A percentile compares a stretch with the other conserved stretches of the same genome.
Conservation (phyloP, 2,329 filamentous ascomycete genomes). For the Botrytis fabae region DNA sequence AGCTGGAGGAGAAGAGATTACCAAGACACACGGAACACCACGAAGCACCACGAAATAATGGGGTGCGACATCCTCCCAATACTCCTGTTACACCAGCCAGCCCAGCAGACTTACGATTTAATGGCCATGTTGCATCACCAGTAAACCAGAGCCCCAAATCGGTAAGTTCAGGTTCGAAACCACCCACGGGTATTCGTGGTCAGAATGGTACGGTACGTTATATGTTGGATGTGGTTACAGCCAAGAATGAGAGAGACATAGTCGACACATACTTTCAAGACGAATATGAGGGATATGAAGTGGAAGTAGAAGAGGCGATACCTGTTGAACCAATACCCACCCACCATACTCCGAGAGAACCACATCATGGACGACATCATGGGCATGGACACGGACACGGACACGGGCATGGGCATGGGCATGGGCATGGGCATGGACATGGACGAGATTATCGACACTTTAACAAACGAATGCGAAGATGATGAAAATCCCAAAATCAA, state of each 20-base stretch:
- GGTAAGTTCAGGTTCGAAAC: conserved; percentile 34
- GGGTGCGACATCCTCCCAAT: conserved; percentile 41
- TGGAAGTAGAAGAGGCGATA: conserved; percentile 68
- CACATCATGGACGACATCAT: conserved; percentile 25
- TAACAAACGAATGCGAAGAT: conserved; percentile 28
- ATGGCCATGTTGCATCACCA: conserved; percentile 38
- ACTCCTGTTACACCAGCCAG: conserved; percentile 41
- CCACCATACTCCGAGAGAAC: conserved; percentile 25
- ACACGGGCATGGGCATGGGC: conserved; percentile 17
- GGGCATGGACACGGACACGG: conserved; percentile 22
- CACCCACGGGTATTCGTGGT: conserved; percentile 38
- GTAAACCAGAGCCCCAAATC: conserved; percentile 39
- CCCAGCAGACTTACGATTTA: conserved; percentile 38
- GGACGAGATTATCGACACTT: conserved; percentile 27
- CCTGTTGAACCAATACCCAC: conserved; percentile 28
- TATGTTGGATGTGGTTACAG: conserved; percentile 78
- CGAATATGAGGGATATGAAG: conserved; percentile 74
- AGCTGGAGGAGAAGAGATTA: conserved; percentile 64
- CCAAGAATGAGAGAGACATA: conserved; percentile 66
- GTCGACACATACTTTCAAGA: conserved; percentile 70
- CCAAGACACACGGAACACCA: conserved; percentile 66
- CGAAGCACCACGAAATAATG: conserved; percentile 41
- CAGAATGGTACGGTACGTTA: conserved; percentile 81
- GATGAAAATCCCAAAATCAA: background rate
- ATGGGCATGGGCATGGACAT: conserved; percentile 17